Evolutionary conservation across 257 asterid genomes (phyloP).

Genomic region (Rhazya stricta): DNA sequence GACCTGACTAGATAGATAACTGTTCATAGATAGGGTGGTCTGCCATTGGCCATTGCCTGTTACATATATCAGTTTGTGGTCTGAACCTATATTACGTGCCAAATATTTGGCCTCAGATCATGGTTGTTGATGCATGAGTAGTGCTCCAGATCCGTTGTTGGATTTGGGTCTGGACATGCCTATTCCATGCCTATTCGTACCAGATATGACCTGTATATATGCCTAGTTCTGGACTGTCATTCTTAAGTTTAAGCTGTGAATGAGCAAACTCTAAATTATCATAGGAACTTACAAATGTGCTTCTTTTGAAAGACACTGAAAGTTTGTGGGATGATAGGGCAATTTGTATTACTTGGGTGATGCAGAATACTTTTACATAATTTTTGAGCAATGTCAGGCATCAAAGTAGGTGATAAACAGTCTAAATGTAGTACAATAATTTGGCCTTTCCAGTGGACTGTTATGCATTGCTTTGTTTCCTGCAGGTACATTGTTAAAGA

Average conservation of each 20-base stretch:
- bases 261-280: not conserved
- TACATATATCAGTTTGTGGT: not conserved
- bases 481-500: slow-evolving; percentile 90
- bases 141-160: not conserved
- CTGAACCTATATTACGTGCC: not conserved
- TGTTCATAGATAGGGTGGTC: not conserved
- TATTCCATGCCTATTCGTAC: not conserved
- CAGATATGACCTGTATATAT: not conserved
- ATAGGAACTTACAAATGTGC: not conserved
- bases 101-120: not conserved
- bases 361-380: not conserved
- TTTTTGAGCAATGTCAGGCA: not conserved
- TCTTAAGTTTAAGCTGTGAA: not conserved
- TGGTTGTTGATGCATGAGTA: not conserved
- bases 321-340: not conserved
- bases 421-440: not conserved
- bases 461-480: slow-evolving; percentile 2
- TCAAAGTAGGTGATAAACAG: not conserved
- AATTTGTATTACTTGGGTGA: not conserved
- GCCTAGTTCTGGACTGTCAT: not conserved
- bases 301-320: not conserved
- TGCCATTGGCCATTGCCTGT: not conserved
- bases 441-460: not conserved
- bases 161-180: not conserved
- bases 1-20: not conserved